A percentile compares a stretch with the other conserved stretches of the same genome.
Evolutionary conservation across 2,329 filamentous ascomycete species (phyloP).

Genomic region (Xylariales sp.): DNA sequence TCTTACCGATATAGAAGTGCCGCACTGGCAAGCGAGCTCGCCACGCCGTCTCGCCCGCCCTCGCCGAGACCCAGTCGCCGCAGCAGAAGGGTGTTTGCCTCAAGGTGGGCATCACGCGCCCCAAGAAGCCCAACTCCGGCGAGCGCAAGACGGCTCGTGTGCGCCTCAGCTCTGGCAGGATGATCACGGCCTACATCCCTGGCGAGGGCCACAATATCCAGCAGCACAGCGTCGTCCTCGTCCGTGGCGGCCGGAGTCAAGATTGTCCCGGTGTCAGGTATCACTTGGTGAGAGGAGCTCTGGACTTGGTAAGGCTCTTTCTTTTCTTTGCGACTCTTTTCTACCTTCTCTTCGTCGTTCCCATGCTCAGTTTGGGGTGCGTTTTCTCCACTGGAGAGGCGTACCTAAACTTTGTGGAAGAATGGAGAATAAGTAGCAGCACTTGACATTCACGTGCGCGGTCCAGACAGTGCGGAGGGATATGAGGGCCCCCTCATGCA

Average conservation of each 20-base stretch:
- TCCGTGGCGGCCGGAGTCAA: constrained; percentile 88
- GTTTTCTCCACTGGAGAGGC: too few relatives aligned
- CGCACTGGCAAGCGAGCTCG: constrained; percentile 76
- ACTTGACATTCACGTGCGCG: too few relatives aligned
- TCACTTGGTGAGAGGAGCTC: constrained; percentile 82
- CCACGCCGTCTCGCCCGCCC: constrained; percentile 82
- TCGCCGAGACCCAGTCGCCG: constrained; percentile 64
- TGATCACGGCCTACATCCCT: constrained; percentile 91
- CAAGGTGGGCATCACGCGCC: constrained; percentile 87
- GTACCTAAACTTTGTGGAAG: too few relatives aligned
- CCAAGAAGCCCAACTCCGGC: constrained; percentile 98
- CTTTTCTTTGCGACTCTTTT: not conserved
- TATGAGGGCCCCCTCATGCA: too few relatives aligned
- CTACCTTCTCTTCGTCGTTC: not conserved
- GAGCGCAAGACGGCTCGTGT: constrained; percentile 95
- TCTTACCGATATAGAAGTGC: constrained; percentile 67
- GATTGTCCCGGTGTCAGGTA: constrained; percentile 99
- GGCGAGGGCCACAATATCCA: constrained; percentile 98
- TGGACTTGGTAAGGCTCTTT: constrained; percentile 74
- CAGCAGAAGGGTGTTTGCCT: constrained; percentile 94
- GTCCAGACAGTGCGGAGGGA: too few relatives aligned
- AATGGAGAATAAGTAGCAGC: too few relatives aligned
- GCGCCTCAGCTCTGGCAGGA: constrained; percentile 77
- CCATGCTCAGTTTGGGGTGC: not conserved
- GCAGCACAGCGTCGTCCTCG: constrained; percentile 95